These are phyloP conservation scores for Boletellus emodensis DNA, from an alignment of 768 basidiomycete genomes.

Conservation along the genomic window DNA sequence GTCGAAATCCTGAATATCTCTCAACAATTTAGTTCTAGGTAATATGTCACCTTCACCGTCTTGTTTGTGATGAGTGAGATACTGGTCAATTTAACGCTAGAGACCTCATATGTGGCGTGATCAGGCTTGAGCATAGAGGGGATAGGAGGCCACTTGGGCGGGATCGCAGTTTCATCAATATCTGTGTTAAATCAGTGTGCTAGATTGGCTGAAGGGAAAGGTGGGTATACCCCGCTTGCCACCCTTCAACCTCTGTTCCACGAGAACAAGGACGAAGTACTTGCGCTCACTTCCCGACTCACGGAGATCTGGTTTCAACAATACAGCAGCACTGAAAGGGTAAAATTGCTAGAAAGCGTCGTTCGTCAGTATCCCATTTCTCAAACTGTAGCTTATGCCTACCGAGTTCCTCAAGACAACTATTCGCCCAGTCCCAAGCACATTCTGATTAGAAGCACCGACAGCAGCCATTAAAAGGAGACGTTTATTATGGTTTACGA, in stretches of 20 bases:
- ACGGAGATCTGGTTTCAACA: conserved; percentile 63
- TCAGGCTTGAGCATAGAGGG: conserved; percentile 45
- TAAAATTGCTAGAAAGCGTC: conserved; percentile 62
- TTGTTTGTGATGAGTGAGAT: conserved; percentile 72
- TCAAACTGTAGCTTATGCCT: conserved; percentile 23
- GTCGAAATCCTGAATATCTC: background rate
- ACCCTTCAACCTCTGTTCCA: conserved; percentile 57
- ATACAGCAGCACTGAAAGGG: conserved; percentile 61
- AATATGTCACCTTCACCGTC: conserved; percentile 76
- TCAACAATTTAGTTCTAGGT: background rate
- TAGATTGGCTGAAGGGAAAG: background rate
- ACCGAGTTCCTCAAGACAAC: conserved; percentile 82
- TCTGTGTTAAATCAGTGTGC: conserved; percentile 40
- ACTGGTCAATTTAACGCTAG: conserved; percentile 61
- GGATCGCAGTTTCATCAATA: conserved; percentile 48
- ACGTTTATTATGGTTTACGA: conserved; percentile 58
- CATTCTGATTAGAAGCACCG: conserved; percentile 64
- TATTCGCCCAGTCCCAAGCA: conserved; percentile 70
- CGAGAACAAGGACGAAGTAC: conserved; percentile 71
- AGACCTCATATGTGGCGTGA: conserved; percentile 62
- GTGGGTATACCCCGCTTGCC: conserved; percentile 45
- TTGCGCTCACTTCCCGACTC: conserved; percentile 46
- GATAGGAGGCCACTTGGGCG: conserved; percentile 76
- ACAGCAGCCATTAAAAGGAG: conserved; percentile 57
- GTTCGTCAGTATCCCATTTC: background rate